phyloP scores from a whole-genome alignment of 345 rosid species.

The Eucalyptus guilfoylei region DNA sequence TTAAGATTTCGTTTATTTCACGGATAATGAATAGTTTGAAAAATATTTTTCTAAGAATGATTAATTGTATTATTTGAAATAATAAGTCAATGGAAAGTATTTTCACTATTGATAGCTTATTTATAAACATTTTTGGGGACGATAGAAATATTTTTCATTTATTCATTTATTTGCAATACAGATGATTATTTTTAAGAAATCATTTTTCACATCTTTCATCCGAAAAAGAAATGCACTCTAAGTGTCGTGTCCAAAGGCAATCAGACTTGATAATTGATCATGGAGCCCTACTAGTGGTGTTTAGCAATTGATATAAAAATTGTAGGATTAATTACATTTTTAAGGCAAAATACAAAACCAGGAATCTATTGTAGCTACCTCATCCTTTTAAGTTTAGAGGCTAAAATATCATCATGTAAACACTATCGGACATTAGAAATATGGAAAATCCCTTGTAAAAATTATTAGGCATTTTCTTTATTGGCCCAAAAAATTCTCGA shows the following conservation, averaged over 20 bases:
- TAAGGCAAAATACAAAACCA: background rate
- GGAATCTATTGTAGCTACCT: background rate
- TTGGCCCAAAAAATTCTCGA: background rate
- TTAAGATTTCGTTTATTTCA: background rate
- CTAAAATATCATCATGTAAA: background rate
- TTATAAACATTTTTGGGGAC: accelerated
- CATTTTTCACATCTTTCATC: background rate
- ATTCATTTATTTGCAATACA: background rate
- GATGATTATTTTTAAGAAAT: background rate
- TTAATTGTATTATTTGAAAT: background rate
- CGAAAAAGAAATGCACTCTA: accelerated
- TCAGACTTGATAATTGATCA: background rate
- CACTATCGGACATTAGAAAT: background rate
- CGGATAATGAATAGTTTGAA: background rate
- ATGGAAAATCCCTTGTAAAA: background rate
- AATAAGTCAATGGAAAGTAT: background rate
- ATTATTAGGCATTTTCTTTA: background rate
- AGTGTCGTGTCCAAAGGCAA: background rate
- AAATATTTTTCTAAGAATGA: background rate
- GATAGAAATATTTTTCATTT: background rate
- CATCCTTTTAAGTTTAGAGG: background rate
- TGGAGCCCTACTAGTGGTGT: background rate
- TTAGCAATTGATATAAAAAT: background rate
- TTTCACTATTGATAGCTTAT: background rate
- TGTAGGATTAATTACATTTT: background rate